Base-by-base conservation (phyloP, 345 rosid genomes). In the Linum trigynum region DNA sequence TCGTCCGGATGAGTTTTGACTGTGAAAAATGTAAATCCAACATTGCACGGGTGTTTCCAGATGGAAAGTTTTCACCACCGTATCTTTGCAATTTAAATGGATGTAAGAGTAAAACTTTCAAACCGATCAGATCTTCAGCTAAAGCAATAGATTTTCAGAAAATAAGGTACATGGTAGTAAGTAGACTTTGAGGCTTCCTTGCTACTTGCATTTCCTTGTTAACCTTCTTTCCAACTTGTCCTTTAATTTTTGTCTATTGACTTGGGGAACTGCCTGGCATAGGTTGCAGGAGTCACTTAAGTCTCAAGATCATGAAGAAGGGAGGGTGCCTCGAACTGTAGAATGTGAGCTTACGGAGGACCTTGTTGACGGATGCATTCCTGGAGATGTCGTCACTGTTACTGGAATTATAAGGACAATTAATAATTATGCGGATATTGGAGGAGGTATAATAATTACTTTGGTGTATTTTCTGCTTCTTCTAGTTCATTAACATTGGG, bases 381-480 rank as follows among this genome's bases (percentile, higher is more conserved):
- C 99, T 70, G 99, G 99, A 68, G 99, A 92, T 79, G 99, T 92
- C 67, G 95, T 90, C 70, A 94, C 96, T 63, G 95, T 94, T 69
- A 85, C 90, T 74, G 99, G 97, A 69, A 86, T 90, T 74, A 84
- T 94, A 74, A 86, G 83, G 77, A 95, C 85, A 56, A 86, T 88
- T 48, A 90, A 88, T 72, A 86, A 85, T 72, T 90, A 86, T 81
- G 83, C 84, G 90, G 97, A 94, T 69, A 86, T 90, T 67, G 99
- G 97, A 53, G 99, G 99, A 88, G 99, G 99, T 92, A 78, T 39
- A 63, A 35, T 65, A 42, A 39, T 43, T 39, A 57, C 38, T 40
- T 59, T 0, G 43, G 38, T 53, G 58, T n/a, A 40, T 48, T 40
- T 71, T 42, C 55, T 17, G 65, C 12, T 38, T 23, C 32, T 23